A percentile compares a stretch with the other conserved stretches of the same genome.
These are phyloP conservation scores for Penicillium egyptiacum DNA, from an alignment of 495 filamentous ascomycete species.

Conservation along the genomic window DNA sequence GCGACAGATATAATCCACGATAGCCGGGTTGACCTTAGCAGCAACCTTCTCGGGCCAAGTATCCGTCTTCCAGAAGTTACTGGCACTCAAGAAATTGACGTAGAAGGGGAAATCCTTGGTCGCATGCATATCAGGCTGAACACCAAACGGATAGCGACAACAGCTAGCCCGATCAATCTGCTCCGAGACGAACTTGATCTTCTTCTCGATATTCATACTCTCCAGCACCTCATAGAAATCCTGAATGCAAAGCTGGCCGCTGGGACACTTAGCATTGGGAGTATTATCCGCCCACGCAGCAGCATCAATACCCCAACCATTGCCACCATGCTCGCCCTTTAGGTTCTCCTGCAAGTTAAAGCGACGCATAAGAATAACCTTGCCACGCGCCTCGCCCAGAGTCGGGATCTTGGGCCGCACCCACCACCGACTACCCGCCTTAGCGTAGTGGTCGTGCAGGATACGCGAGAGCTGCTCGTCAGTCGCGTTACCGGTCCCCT, in stretches of 20 bases:
- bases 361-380: conserved; percentile 81
- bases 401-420: conserved; percentile 75
- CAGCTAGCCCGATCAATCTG: conserved; percentile 72
- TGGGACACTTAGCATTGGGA: conserved; percentile 66
- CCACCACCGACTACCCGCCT: conserved; percentile 68
- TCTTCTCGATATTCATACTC: conserved; percentile 71
- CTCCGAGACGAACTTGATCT: conserved; percentile 69
- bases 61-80: conserved; percentile 87
- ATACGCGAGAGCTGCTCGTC: conserved; percentile 77
- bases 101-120: conserved; percentile 64
- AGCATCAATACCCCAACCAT: conserved; percentile 80
- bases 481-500: conserved; percentile 76
- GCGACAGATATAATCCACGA: conserved; percentile 73
- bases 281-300: conserved; percentile 88
- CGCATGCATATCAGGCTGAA: conserved; percentile 32
- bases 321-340: conserved; percentile 57
- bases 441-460: conserved; percentile 68
- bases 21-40: conserved; percentile 88
- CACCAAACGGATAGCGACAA: conserved; percentile 44
- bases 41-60: conserved; percentile 96
- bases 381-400: conserved; percentile 77
- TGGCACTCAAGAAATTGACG: conserved; percentile 86
- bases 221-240: conserved; percentile 92
- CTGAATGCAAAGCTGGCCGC: conserved; percentile 80
- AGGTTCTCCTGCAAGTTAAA: conserved; percentile 66